phyloP scores from a whole-genome alignment of 805 yeast species.

The Lipomyces lipofer region DNA sequence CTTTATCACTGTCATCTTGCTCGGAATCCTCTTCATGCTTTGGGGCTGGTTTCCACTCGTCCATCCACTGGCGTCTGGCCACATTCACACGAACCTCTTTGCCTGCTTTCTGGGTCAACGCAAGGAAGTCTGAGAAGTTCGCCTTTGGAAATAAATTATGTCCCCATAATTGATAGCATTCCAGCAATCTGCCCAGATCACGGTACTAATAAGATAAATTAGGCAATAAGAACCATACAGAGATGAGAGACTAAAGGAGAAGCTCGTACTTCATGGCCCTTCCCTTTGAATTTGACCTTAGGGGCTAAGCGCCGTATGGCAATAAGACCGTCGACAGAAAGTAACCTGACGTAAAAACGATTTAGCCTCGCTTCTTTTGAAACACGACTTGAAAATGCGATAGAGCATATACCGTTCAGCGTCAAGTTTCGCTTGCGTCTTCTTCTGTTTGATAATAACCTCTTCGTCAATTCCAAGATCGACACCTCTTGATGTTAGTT shows the following conservation, averaged over 20 bases:
- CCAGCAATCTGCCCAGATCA: constrained; percentile 52
- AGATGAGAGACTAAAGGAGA: too few relatives aligned
- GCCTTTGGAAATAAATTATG: constrained; percentile 78
- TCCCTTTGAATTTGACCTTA: constrained; percentile 41
- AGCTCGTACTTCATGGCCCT: constrained; percentile 48
- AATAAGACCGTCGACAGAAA: constrained; percentile 59
- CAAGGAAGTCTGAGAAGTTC: constrained; percentile 67
- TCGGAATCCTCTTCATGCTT: not conserved
- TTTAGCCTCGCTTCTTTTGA: not conserved
- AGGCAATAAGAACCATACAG: too few relatives aligned
- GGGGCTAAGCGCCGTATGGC: constrained; percentile 41
- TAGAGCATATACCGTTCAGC: constrained; percentile 34
- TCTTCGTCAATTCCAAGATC: constrained; percentile 38
- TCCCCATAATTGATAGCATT: constrained; percentile 71
- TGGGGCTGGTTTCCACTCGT: constrained; percentile 19
- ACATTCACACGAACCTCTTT: constrained; percentile 45
- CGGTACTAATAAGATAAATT: too few relatives aligned
- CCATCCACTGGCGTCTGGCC: constrained; percentile 16
- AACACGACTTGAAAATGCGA: not conserved
- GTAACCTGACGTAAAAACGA: constrained; percentile 40
- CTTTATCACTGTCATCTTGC: not conserved
- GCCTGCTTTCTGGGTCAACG: constrained; percentile 54
- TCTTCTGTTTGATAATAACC: constrained; percentile 37
- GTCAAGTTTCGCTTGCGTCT: constrained; percentile 50
- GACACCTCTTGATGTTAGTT: too few relatives aligned